phyloP scores from a whole-genome alignment of 129 eudicot genomes.

The Gnaphalium uliginosum region DNA sequence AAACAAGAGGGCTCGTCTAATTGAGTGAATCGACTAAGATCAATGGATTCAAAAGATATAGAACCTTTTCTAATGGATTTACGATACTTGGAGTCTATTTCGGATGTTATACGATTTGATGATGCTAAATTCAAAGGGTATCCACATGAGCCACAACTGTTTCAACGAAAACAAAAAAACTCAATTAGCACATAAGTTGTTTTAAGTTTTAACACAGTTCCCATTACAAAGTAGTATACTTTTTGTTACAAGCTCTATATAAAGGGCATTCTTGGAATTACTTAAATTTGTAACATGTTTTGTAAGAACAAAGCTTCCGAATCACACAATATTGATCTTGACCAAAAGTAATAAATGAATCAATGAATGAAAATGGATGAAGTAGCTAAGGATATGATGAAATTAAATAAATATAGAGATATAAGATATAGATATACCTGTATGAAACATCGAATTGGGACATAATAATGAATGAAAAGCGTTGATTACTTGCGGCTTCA shows the following conservation, averaged over 20 bases:
- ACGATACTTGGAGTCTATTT: conserved; percentile 58
- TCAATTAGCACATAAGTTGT: conserved; percentile 12
- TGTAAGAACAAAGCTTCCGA: not conserved
- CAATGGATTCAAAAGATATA: conserved; percentile 61
- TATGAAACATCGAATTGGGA: conserved; percentile 67
- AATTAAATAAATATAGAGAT: not conserved
- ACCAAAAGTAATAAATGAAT: too few relatives aligned
- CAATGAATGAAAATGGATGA: not conserved
- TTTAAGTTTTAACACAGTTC: not conserved
- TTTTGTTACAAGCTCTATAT: not conserved
- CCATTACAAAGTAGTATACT: not conserved
- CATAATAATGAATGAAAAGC: conserved; percentile 37
- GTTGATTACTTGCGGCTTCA: conserved; percentile 15
- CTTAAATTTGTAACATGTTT: not conserved
- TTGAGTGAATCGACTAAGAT: conserved; percentile 80
- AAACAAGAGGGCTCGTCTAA: conserved; percentile 61
- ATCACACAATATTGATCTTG: not conserved
- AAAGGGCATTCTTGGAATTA: not conserved
- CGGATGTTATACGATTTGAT: conserved; percentile 61
- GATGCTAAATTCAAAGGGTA: conserved; percentile 66
- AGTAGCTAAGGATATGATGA: not conserved
- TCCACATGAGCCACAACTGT: conserved; percentile 88
- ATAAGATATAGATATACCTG: conserved; percentile 41
- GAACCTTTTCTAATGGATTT: conserved; percentile 66
- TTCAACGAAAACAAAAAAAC: conserved; percentile 19